A percentile compares a stretch with the other conserved stretches of the same genome.
Evolutionary conservation across 2,329 filamentous ascomycete genomes (phyloP).

Genomic region (Pseudophaeomoniella oleicola): DNA sequence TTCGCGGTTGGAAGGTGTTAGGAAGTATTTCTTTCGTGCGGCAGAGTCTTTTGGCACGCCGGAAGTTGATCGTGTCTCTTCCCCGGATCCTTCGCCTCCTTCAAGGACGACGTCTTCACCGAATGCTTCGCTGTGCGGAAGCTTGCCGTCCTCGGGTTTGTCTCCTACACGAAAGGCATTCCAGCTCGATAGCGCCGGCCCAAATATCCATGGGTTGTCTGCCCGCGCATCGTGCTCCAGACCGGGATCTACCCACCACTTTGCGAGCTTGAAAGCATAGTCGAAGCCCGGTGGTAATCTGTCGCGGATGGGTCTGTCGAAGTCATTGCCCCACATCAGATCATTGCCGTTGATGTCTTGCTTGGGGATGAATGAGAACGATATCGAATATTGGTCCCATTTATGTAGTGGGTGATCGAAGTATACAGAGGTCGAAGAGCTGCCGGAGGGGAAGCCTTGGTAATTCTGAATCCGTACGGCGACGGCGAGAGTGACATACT

Average conservation of each 20-base stretch:
- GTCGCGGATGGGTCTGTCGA: constrained; percentile 79
- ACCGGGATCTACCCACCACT: constrained; percentile 82
- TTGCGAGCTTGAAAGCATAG: constrained; percentile 70
- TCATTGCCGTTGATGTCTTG: constrained; percentile 50
- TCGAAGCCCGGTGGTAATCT: constrained; percentile 74
- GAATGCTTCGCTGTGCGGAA: constrained; percentile 19
- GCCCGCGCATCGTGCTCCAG: constrained; percentile 82
- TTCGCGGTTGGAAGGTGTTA: constrained; percentile 39
- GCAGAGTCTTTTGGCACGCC: constrained; percentile 39
- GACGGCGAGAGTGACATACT: constrained; percentile 54
- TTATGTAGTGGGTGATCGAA: constrained; percentile 57
- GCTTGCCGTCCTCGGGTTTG: constrained; percentile 14
- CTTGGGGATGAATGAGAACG: constrained; percentile 65
- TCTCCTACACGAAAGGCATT: constrained; percentile 59
- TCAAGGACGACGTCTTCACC: constrained; percentile 47
- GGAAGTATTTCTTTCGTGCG: constrained; percentile 46
- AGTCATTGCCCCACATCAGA: constrained; percentile 89
- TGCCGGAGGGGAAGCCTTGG: constrained; percentile 52
- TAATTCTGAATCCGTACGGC: constrained; percentile 60
- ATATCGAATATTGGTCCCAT: constrained; percentile 72
- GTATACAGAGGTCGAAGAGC: constrained; percentile 59
- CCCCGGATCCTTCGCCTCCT: constrained; percentile 46
- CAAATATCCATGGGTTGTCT: constrained; percentile 75
- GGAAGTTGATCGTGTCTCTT: constrained; percentile 27
- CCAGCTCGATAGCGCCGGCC: constrained; percentile 64